Evolutionary conservation across 2,329 filamentous ascomycete species (phyloP), one percentile per base, ranked within the genome.

Genomic region (Trichoderma oligosporum): DNA sequence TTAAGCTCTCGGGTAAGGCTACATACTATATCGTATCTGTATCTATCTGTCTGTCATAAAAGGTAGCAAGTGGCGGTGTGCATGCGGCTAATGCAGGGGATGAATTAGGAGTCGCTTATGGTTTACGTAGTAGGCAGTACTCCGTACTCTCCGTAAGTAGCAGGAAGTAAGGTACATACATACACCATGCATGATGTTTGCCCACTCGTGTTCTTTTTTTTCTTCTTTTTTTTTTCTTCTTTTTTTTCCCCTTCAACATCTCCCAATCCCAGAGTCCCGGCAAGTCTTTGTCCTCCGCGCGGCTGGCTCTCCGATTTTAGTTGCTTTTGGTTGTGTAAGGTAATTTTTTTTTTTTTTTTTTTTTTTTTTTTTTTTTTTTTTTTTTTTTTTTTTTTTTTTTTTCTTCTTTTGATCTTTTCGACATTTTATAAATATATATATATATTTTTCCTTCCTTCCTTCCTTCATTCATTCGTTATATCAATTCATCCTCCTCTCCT

Each of bases 251-350:
- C 25, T 45, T 14, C 24, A 16, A 46, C 42, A 42, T 42, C 14
- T 39, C 29, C 20, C 51, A 35, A 56, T 51, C 16, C 51, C 52
- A 31, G 51, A 55, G 49, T 55, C 57, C 57, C 45, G 53, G 51
- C 51, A 55, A 59, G 57, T 55, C 57, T 11, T 38, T 42, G 57
- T 59, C 45, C 39, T 59, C 57, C 57, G 45, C 57, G 57, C 57
- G 52, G 57, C 57, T 59, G 57, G 41, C 33, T 45, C 49, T 49
- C 57, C 45, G 49, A 51, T 48, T 55, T 46, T 44, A 52, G 48
- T 45, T 31, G 29, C 31, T 44, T 33, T 5, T 25, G n/a, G n/a
- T n/a, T n/a, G n/a, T n/a, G n/a, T n/a, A n/a, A n/a, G n/a, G n/a
- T n/a, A n/a, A n/a, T 44, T 44, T 29, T 45, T 45, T 29, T 52